Percentiles rank a stretch among this genome's conserved stretches.
Conservation (phyloP, 2,329 filamentous ascomycete genomes). For the Uncinocarpus reesii region DNA sequence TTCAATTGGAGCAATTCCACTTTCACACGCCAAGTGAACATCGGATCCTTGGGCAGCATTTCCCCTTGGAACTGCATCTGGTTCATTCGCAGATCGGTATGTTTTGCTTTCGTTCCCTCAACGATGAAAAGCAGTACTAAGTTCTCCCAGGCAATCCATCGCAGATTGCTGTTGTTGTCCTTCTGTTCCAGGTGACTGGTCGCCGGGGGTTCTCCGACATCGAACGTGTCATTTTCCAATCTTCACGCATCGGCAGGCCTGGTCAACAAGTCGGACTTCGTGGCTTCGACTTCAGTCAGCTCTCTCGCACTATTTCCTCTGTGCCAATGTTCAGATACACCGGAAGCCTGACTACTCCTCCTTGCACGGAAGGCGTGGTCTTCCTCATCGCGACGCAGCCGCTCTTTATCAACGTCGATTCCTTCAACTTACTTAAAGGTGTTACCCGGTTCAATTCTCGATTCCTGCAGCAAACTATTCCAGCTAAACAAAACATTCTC, state of each 20-base stretch:
- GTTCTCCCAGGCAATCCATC: constrained; percentile 1
- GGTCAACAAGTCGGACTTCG: constrained; percentile 5
- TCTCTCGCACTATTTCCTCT: constrained; percentile 30
- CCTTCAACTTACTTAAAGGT: constrained; percentile 42
- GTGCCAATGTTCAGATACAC: constrained; percentile 35
- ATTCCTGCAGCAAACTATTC: constrained; percentile 13
- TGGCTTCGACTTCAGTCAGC: constrained; percentile 1
- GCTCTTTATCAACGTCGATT: constrained; percentile 38
- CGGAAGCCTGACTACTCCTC: constrained; percentile 54
- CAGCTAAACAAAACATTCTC: constrained; percentile 3
- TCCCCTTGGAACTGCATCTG: constrained; percentile 49
- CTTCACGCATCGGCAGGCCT: not conserved
- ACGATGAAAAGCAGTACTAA: not conserved
- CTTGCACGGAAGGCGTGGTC: constrained; percentile 48
- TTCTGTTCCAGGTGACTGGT: constrained; percentile 5
- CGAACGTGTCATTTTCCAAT: constrained; percentile 4
- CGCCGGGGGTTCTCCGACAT: constrained; percentile 4
- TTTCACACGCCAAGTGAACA: constrained; percentile 54
- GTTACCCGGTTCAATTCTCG: constrained; percentile 29
- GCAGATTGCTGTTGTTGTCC: constrained; percentile 4
- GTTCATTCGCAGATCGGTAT: constrained; percentile 27
- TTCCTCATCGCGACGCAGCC: constrained; percentile 44
- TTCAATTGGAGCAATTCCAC: constrained; percentile 47
- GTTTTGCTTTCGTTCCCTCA: not conserved
- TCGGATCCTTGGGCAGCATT: constrained; percentile 41